Conservation (phyloP, 257 asterid species). For the Salvia hispanica region DNA sequence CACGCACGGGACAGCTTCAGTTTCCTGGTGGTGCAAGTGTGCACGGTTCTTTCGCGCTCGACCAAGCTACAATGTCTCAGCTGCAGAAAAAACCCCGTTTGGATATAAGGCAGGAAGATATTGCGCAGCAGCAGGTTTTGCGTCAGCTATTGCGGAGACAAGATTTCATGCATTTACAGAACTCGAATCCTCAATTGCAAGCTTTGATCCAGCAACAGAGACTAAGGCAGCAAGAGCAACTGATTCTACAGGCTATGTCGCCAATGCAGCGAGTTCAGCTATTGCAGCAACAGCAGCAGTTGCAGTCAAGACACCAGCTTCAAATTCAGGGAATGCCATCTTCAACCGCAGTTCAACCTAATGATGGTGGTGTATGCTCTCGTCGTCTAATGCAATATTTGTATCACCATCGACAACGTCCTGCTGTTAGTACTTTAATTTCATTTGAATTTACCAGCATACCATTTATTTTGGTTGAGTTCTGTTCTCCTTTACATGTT, state of each 20-base stretch:
- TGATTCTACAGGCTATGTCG: conserved; percentile 73
- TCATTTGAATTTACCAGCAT: conserved; percentile 3
- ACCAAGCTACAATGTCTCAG: conserved; percentile 56
- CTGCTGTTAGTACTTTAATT: conserved; percentile 62
- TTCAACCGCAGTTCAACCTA: conserved; percentile 54
- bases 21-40: conserved; percentile 54
- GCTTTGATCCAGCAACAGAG: conserved; percentile 84
- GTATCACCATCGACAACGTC: conserved; percentile 92
- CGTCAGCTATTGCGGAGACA: conserved; percentile 75
- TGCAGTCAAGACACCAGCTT: conserved; percentile 68
- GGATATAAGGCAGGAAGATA: conserved; percentile 87
- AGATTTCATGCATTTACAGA: conserved; percentile 65
- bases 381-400: conserved; percentile 90
- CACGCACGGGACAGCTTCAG: conserved; percentile 67
- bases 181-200: conserved; percentile 70
- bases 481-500: not conserved
- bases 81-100: conserved; percentile 81
- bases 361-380: conserved; percentile 82
- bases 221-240: conserved; percentile 72
- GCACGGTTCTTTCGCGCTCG: conserved; percentile 63
- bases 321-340: conserved; percentile 67
- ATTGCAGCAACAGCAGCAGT: conserved; percentile 65
- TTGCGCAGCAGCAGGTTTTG: conserved; percentile 76
- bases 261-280: conserved; percentile 80
- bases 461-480: not conserved